Conservation (phyloP, 768 basidiomycete genomes). For the Nidula microcarpa region DNA sequence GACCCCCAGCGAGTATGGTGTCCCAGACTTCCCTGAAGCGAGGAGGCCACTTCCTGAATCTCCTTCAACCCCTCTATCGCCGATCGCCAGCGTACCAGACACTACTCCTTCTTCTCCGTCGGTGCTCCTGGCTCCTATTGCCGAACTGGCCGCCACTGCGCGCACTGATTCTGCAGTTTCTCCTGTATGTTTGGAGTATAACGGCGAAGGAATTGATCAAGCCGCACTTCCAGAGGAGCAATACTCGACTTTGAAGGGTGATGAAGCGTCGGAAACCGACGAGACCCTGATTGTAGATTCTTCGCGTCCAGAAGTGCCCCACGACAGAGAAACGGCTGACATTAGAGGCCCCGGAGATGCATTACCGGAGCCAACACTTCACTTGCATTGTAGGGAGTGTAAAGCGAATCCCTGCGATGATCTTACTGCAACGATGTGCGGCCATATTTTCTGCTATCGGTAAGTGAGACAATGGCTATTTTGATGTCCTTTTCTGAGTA, state of each 20-base stretch:
- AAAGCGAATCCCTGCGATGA: constrained; percentile 44
- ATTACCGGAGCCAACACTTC: constrained; percentile 6
- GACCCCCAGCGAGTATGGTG: constrained; percentile 26
- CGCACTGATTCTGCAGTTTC: too few species aligned
- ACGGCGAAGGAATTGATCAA: too few species aligned
- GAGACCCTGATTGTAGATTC: too few species aligned
- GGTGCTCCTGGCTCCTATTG: too few species aligned
- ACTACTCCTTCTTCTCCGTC: too few species aligned
- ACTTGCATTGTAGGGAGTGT: constrained; percentile 50
- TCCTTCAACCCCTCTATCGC: too few species aligned
- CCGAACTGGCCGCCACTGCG: background rate
- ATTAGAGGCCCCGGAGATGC: background rate
- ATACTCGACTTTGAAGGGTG: too few species aligned
- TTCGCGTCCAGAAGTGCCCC: background rate
- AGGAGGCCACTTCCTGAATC: constrained; percentile 25
- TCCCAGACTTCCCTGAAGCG: constrained; percentile 24
- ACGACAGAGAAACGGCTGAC: background rate
- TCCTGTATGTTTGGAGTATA: too few species aligned
- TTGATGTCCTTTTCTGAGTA: constrained; percentile 3
- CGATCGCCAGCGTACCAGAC: too few species aligned
- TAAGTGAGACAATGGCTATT: constrained; percentile 20
- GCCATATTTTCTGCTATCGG: constrained; percentile 60
- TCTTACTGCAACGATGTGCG: constrained; percentile 58
- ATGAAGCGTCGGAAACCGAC: too few species aligned
- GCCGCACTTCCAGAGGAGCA: too few species aligned